These are phyloP conservation scores for Chaetomium globosum DNA, from an alignment of 2,329 filamentous ascomycete genomes.

Conservation along the genomic window DNA sequence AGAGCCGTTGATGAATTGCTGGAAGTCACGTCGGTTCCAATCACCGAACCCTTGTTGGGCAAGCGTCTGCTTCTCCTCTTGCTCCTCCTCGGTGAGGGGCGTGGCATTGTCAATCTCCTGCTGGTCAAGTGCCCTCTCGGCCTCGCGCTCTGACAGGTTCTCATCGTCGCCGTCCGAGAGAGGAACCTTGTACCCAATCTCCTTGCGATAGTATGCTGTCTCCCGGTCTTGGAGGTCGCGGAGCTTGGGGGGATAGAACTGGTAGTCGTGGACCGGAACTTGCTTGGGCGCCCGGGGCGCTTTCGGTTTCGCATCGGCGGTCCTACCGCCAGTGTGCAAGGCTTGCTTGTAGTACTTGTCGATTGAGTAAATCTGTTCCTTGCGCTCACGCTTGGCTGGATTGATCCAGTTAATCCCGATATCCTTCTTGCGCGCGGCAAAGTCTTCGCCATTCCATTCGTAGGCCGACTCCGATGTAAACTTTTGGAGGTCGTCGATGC, in stretches of 20 bases:
- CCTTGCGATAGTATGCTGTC: slow-evolving; percentile 92
- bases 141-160: slow-evolving; percentile 81
- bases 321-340: slow-evolving; percentile 74
- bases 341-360: slow-evolving; percentile 97
- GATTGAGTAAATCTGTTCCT: slow-evolving; percentile 97
- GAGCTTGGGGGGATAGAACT: slow-evolving; percentile 87
- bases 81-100: slow-evolving; percentile 84
- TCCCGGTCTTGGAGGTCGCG: slow-evolving; percentile 93
- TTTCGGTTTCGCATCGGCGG: slow-evolving; percentile 86
- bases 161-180: slow-evolving; percentile 83
- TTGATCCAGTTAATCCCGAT: slow-evolving; percentile 97
- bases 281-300: slow-evolving; percentile 95
- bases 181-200: slow-evolving; percentile 92
- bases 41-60: slow-evolving; percentile 84
- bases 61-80: slow-evolving; percentile 79
- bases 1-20: slow-evolving; percentile 95
- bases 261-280: slow-evolving; percentile 88
- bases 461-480: slow-evolving; percentile 97
- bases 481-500: slow-evolving; percentile 95
- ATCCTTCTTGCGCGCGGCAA: slow-evolving; percentile 87
- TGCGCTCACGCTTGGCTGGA: slow-evolving; percentile 95
- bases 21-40: slow-evolving; percentile 97
- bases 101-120: slow-evolving; percentile 90
- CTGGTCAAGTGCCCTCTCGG: slow-evolving; percentile 84
- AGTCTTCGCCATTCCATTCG: slow-evolving; percentile 98